phyloP scores from a whole-genome alignment of 345 rosid genomes.

The Sonneratia alba region DNA sequence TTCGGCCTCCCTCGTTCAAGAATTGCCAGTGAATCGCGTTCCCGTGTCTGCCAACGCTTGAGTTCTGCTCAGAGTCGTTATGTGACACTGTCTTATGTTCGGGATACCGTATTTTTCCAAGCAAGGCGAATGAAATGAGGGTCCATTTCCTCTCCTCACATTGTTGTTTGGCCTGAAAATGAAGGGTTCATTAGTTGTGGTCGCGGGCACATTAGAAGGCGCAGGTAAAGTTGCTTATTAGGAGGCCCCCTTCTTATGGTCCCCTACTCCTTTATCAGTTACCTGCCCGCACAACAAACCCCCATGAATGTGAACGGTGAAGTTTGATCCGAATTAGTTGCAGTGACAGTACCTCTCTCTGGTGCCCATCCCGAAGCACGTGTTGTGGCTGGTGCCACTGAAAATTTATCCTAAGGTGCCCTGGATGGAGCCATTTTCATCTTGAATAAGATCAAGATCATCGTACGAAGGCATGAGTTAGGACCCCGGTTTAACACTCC shows the following conservation, averaged over 20 bases:
- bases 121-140: background rate
- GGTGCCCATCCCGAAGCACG: background rate
- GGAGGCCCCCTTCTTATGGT: background rate
- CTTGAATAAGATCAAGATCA: too few species aligned
- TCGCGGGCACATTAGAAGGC: background rate
- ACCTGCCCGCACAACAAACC: background rate
- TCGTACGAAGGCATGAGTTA: too few species aligned
- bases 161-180: conserved; percentile 28
- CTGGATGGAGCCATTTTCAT: background rate
- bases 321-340: background rate
- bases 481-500: too few species aligned
- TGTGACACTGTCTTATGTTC: too few species aligned
- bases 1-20: too few species aligned
- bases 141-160: conserved; percentile 33
- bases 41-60: too few species aligned
- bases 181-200: conserved; percentile 10
- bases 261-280: conserved; percentile 3
- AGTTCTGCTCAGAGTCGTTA: too few species aligned
- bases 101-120: too few species aligned
- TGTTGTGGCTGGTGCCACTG: background rate
- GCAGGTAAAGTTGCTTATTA: background rate
- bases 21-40: too few species aligned
- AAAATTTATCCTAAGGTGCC: background rate
- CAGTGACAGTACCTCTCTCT: background rate
- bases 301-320: background rate